Evolutionary conservation across 768 basidiomycete genomes (phyloP), one percentile per base, ranked within the genome.

Genomic region (Dacryopinax spathularia): DNA sequence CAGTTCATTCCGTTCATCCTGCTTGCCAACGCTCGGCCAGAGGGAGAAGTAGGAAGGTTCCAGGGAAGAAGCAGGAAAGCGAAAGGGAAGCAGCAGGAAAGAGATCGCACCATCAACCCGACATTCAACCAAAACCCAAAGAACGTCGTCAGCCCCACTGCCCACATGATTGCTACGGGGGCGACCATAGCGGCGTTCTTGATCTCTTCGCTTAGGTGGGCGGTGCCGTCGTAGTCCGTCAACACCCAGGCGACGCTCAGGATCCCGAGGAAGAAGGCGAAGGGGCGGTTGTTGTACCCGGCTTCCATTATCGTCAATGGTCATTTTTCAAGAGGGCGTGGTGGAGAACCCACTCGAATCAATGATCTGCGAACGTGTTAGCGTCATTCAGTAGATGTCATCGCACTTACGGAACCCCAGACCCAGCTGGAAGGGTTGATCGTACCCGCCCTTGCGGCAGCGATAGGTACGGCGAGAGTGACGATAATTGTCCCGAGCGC

Each of bases 201-300:
- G 39, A 68, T 62, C 48, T 68, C 67, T 44, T 68, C 67, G 37
- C 65, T 34, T 16, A 68, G 37, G 65, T 68, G 68, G 61, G 34
- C 25, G n/a, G 25, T 48, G 15, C 18, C 31, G 65, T 15, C 29
- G 63, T 43, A 41, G 39, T 41, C 39, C 6, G 39, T 41, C 4
- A 41, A 22, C 18, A 41, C 39, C 39, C 39, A 41, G 7, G 39
- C 39, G 7, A 41, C 39, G 39, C 39, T 41, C 7, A 41, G 39
- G 39, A 41, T 41, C 4, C 39, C 39, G 39, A 41, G 39, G 39
- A 41, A 41, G 39, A 41, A 41, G 7, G 39, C 39, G 18, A 41
- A 41, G 5, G 39, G 39, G 4, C 18, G 16, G 39, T 41, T 41
- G 39, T 15, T 18, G 39, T 41, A 41, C 22, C 39, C 39, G 18